phyloP scores from a whole-genome alignment of 2,329 filamentous ascomycete genomes.

The Orbilia javanica region DNA sequence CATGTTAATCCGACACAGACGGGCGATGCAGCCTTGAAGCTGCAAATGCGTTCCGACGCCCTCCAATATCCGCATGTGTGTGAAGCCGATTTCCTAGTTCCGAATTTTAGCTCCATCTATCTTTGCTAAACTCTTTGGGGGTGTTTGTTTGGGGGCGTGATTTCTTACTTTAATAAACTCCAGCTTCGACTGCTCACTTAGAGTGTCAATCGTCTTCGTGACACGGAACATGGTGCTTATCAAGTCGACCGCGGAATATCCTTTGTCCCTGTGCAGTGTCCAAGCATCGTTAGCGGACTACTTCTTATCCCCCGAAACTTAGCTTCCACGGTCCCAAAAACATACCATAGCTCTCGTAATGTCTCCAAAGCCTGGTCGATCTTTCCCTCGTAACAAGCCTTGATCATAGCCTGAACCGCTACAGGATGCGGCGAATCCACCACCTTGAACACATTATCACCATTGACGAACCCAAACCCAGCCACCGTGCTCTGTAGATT shows the following conservation, averaged over 20 bases:
- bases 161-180: slow-evolving; percentile 85
- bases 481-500: slow-evolving; percentile 93
- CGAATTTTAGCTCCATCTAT: slow-evolving; percentile 23
- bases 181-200: slow-evolving; percentile 94
- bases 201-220: slow-evolving; percentile 90
- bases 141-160: background rate
- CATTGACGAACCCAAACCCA: slow-evolving; percentile 96
- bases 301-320: background rate
- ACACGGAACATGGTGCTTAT: slow-evolving; percentile 99
- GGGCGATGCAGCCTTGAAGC: slow-evolving; percentile 89
- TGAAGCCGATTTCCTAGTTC: slow-evolving; percentile 87
- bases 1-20: slow-evolving; percentile 96
- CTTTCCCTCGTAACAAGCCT: slow-evolving; percentile 92
- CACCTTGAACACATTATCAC: slow-evolving; percentile 97
- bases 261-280: slow-evolving; percentile 71
- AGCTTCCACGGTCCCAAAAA: background rate
- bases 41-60: slow-evolving; percentile 95
- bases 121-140: background rate
- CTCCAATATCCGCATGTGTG: slow-evolving; percentile 99
- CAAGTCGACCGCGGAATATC: slow-evolving; percentile 98
- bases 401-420: slow-evolving; percentile 98
- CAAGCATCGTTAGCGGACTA: slow-evolving; percentile 3
- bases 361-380: slow-evolving; percentile 87
- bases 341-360: slow-evolving; percentile 85
- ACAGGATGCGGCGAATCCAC: slow-evolving; percentile 97